Percentiles rank a stretch among this genome's conserved stretches.
These are phyloP conservation scores for Geranium rotundifolium DNA, from an alignment of 345 rosid species.

Conservation along the genomic window DNA sequence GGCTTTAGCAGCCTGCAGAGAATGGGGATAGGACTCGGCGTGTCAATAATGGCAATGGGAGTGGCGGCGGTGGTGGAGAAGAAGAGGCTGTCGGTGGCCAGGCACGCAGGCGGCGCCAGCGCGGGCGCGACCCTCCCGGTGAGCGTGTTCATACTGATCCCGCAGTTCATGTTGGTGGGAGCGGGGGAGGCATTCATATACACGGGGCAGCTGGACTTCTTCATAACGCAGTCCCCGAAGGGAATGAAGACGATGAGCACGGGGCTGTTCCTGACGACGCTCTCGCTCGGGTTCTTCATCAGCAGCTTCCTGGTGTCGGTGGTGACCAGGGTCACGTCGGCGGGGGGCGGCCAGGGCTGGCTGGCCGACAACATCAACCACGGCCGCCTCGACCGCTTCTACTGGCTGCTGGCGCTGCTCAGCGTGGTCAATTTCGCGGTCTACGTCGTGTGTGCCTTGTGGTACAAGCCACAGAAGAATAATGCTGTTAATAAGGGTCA, in stretches of 20 bases:
- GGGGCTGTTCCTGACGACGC: slow-evolving; percentile 56
- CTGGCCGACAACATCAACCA: slow-evolving; percentile 38
- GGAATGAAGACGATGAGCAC: slow-evolving; percentile 73
- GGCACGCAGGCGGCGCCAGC: slow-evolving; percentile 6
- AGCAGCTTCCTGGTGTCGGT: slow-evolving; percentile 50
- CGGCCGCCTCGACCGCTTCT: slow-evolving; percentile 58
- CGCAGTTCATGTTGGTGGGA: slow-evolving; percentile 51
- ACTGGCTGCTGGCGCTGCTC: slow-evolving; percentile 35
- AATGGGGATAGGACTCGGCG: slow-evolving; percentile 37
- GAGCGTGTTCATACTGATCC: slow-evolving; percentile 41
- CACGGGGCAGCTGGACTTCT: slow-evolving; percentile 63
- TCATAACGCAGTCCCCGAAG: slow-evolving; percentile 54
- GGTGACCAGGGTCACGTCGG: slow-evolving; percentile 30
- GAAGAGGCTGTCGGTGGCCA: slow-evolving; percentile 33
- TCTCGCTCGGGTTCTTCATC: slow-evolving; percentile 49
- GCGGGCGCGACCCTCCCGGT: slow-evolving; percentile 32
- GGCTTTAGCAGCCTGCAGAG: slow-evolving; percentile 47
- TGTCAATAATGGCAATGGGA: slow-evolving; percentile 46
- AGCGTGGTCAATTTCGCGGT: slow-evolving; percentile 32
- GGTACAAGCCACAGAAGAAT: slow-evolving; percentile 30
- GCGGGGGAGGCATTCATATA: slow-evolving; percentile 55
- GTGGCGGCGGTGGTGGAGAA: slow-evolving; percentile 36
- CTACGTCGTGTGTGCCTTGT: slow-evolving; percentile 28
- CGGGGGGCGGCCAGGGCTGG: slow-evolving; percentile 36
- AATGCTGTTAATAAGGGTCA: slow-evolving; percentile 11